phyloP scores from a whole-genome alignment of 1,284 basidiomycete genomes.

The Ustilago cynodontis region DNA sequence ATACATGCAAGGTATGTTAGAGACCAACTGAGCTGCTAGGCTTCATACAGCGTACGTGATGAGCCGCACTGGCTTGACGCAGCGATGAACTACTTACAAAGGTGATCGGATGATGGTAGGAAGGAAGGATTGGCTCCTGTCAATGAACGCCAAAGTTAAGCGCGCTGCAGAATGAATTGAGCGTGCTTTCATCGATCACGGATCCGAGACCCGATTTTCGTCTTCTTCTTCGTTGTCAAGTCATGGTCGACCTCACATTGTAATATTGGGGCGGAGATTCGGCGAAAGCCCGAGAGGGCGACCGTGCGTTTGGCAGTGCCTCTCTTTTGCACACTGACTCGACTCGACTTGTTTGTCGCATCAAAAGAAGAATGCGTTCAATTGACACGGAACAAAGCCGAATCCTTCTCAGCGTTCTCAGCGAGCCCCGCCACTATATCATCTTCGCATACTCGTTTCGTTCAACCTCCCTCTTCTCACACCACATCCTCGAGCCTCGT shows the following conservation, averaged over 20 bases:
- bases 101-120: conserved; percentile 8
- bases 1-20: no score
- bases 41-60: no score
- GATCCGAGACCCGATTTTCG: conserved; percentile 15
- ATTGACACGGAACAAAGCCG: conserved; percentile 9
- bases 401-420: background rate
- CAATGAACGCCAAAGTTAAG: conserved; percentile 1
- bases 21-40: no score
- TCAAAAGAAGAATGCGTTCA: background rate
- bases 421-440: conserved; percentile 7
- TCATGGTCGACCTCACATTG: conserved; percentile 21
- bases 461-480: background rate
- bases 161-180: conserved; percentile 3
- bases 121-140: background rate
- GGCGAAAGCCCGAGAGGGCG: conserved; percentile 33
- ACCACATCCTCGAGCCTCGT: background rate
- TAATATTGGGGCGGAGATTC: conserved; percentile 14
- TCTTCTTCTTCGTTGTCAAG: background rate
- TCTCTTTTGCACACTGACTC: conserved; percentile 18
- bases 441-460: background rate
- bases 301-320: conserved; percentile 17
- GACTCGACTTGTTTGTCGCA: conserved; percentile 8
- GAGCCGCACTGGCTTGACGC: background rate
- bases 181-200: conserved; percentile 20
- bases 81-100: conserved; percentile 21